Evolutionary conservation across 2,329 filamentous ascomycete species (phyloP).

Genomic region (Aspergillus phoenicis): DNA sequence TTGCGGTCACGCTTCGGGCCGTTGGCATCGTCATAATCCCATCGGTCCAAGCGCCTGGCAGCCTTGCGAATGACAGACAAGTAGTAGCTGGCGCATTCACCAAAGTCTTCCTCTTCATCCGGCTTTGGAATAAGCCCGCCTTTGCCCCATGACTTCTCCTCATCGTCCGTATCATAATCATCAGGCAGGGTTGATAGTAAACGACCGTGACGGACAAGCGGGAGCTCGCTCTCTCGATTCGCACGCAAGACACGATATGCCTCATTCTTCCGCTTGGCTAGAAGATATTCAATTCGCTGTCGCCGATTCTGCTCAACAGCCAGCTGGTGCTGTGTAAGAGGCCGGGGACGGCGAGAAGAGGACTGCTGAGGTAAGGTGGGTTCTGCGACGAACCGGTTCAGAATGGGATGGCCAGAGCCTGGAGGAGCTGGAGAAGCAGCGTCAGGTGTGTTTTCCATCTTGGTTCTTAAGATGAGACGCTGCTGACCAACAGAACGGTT

Average conservation of each 20-base stretch:
- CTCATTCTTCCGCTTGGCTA: slow-evolving; percentile 46
- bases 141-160: slow-evolving; percentile 45
- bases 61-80: slow-evolving; percentile 48
- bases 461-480: slow-evolving; percentile 49
- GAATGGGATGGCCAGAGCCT: slow-evolving; percentile 44
- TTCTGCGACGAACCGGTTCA: slow-evolving; percentile 45
- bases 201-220: slow-evolving; percentile 45
- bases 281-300: slow-evolving; percentile 51
- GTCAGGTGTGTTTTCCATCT: slow-evolving; percentile 47
- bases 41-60: slow-evolving; percentile 46
- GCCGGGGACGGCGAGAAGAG: slow-evolving; percentile 47
- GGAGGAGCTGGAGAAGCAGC: slow-evolving; percentile 48
- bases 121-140: slow-evolving; percentile 47
- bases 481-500: slow-evolving; percentile 41
- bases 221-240: slow-evolving; percentile 43
- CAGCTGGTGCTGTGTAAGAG: slow-evolving; percentile 53
- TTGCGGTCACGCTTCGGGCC: slow-evolving; percentile 42
- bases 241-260: slow-evolving; percentile 41
- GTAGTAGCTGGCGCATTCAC: slow-evolving; percentile 50
- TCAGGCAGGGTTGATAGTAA: slow-evolving; percentile 47
- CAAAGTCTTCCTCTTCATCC: slow-evolving; percentile 50
- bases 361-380: slow-evolving; percentile 32
- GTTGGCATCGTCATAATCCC: slow-evolving; percentile 48
- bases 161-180: slow-evolving; percentile 52
- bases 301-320: slow-evolving; percentile 53